Evolutionary conservation across 768 basidiomycete genomes (phyloP).

Genomic region (Boletus rex-veris): DNA sequence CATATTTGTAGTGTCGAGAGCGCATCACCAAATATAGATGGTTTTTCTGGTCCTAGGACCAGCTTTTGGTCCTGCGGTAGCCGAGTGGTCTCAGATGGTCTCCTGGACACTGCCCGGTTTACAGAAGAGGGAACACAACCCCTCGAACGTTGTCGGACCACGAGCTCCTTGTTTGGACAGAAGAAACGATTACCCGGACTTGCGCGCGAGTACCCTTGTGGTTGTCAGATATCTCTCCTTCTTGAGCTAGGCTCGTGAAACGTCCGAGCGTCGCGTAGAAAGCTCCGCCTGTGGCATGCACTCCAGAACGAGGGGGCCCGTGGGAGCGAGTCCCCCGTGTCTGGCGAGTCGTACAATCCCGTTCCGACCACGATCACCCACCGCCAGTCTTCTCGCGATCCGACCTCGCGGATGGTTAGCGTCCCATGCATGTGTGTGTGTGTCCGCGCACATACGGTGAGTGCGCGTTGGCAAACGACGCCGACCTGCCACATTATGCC

Average conservation of each 20-base stretch:
- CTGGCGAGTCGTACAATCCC: neutral
- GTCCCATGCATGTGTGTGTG: too few relatives aligned
- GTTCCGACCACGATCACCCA: neutral
- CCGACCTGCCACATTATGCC: neutral
- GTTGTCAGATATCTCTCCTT: neutral
- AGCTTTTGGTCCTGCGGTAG: too few relatives aligned
- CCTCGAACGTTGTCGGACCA: neutral
- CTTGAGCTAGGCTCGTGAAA: constrained; percentile 12
- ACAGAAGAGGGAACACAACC: neutral
- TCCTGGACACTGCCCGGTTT: too few relatives aligned
- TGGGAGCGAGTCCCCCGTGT: neutral
- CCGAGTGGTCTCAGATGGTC: too few relatives aligned
- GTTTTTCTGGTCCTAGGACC: too few relatives aligned
- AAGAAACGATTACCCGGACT: constrained; percentile 14
- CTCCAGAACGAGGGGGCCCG: neutral
- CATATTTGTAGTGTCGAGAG: too few relatives aligned
- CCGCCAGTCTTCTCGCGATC: constrained; percentile 9
- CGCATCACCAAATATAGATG: too few relatives aligned
- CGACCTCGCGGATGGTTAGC: constrained; percentile 9
- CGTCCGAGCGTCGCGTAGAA: constrained; percentile 22
- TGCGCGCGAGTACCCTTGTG: neutral
- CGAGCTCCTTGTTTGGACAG: too few relatives aligned
- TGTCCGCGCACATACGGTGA: too few relatives aligned
- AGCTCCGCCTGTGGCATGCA: neutral
- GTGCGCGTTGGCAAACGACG: neutral